A percentile compares a stretch with the other conserved stretches of the same genome.
These are phyloP conservation scores for Puccinia horiana DNA, from an alignment of 1,284 basidiomycete genomes.

Conservation along the genomic window DNA sequence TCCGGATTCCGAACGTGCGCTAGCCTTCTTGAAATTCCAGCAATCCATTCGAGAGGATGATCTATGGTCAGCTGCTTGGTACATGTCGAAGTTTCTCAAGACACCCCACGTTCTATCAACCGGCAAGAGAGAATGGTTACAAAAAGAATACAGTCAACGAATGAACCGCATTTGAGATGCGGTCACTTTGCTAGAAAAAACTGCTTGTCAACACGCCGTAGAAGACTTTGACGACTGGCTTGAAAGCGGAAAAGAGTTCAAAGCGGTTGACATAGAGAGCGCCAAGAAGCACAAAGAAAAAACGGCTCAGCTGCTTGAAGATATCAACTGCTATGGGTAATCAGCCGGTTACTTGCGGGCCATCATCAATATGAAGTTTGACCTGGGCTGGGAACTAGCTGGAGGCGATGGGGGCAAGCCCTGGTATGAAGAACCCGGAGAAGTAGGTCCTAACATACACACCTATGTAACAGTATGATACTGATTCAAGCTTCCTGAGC, in stretches of 20 bases:
- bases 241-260: neutral
- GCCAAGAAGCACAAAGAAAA: neutral
- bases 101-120: neutral
- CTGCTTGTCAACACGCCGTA: neutral
- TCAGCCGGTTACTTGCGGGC: too few relatives aligned
- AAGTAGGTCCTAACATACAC: neutral
- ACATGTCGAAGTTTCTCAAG: constrained; percentile 18
- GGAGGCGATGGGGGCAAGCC: neutral
- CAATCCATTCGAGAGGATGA: constrained; percentile 11
- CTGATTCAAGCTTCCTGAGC: neutral
- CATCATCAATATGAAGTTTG: neutral
- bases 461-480: neutral
- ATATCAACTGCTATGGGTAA: neutral
- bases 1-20: neutral
- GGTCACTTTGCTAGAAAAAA: neutral
- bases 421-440: neutral
- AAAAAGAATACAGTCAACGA: neutral
- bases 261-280: neutral
- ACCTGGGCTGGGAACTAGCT: neutral
- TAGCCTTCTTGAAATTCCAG: constrained; percentile 4
- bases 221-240: neutral
- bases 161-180: neutral
- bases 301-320: neutral
- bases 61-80: constrained; percentile 1
- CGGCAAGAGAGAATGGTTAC: neutral